Evolutionary conservation across 1,284 basidiomycete genomes (phyloP), one percentile per base, ranked within the genome.

Genomic region (Boletus sp.): DNA sequence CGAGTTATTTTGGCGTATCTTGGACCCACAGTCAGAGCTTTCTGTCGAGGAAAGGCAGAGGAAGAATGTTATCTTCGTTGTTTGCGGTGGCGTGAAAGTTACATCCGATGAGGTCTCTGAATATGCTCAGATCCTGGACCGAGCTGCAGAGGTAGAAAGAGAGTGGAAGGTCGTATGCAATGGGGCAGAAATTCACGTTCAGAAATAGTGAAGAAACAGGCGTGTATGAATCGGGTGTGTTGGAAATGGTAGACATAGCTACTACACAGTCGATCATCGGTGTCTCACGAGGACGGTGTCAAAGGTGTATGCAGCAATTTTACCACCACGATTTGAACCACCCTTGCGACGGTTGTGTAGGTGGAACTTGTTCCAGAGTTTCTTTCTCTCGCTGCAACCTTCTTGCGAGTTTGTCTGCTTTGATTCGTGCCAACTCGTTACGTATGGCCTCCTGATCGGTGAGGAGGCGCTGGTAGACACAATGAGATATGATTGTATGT

Each of bases 351-450:
- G 55, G 46, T 32, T 54, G 55, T 17, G 51, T 46, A 8, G 47
- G 26, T 22, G 51, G 27, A 49, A 53, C 54, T 53, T 62, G 65
- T 35, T 59, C 53, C 44, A 62, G 54, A 41, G 57, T 57, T 48
- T 70, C 72, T 38, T 68, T 68, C 32, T 73, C 63, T 48, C 65
- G 65, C 51, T 73, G 64, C 33, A 63, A 56, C 65, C 63, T 70
- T 44, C 72, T 73, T 32, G 76, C 75, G 2, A 80, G 58, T 48
- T 83, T 76, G 57, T 81, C 78, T 5, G 78, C 77, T 57, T 81
- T 83, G 51, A 88, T 82, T 54, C 82, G 78, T 33, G 80, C 81
- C 42, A 89, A 66, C 62, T 88, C 85, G 54, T 78, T 78, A 49
- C 78, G 75, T 20, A 90, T 71, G 35, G 76, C 76, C 37, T 70